Percentiles rank a stretch among this genome's conserved stretches.
Evolutionary conservation across 73 alveolate genomes (phyloP).

Genomic region (Paramecium sexaurelia): DNA sequence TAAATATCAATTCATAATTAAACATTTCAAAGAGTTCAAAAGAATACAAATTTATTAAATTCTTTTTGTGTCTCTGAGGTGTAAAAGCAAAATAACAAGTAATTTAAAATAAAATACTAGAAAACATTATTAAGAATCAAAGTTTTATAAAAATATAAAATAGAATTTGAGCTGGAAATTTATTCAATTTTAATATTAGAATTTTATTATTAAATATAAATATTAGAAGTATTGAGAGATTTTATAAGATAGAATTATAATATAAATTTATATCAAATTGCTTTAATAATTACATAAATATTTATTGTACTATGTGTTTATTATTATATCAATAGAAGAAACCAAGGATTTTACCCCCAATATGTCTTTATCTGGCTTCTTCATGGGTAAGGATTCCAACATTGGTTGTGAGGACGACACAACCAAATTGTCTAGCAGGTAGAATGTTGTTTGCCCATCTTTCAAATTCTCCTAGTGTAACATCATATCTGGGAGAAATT

Average conservation of each 20-base stretch:
- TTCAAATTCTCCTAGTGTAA: conserved; percentile 80
- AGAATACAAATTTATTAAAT: no score
- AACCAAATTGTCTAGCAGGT: conserved; percentile 98
- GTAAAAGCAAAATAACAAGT: no score
- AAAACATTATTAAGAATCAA: no score
- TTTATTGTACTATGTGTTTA: neutral
- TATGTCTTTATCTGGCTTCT: conserved; percentile 95
- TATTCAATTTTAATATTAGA: no score
- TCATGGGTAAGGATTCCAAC: conserved; percentile 86
- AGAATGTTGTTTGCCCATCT: conserved; percentile 86
- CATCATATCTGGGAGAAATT: conserved; percentile 97
- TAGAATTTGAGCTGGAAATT: no score
- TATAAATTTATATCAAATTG: neutral
- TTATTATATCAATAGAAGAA: conserved; percentile 90
- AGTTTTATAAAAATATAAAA: no score
- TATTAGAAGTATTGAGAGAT: no score
- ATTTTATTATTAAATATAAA: no score
- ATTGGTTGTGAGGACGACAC: conserved; percentile 94
- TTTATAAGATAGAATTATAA: neutral
- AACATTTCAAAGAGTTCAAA: no score
- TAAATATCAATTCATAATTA: no score
- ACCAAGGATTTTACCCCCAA: conserved; percentile 98
- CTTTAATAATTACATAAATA: neutral
- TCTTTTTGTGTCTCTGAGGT: no score
- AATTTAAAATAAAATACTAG: no score